Conservation (phyloP, 176 grass and related monocot species). For the Musa acuminata region DNA sequence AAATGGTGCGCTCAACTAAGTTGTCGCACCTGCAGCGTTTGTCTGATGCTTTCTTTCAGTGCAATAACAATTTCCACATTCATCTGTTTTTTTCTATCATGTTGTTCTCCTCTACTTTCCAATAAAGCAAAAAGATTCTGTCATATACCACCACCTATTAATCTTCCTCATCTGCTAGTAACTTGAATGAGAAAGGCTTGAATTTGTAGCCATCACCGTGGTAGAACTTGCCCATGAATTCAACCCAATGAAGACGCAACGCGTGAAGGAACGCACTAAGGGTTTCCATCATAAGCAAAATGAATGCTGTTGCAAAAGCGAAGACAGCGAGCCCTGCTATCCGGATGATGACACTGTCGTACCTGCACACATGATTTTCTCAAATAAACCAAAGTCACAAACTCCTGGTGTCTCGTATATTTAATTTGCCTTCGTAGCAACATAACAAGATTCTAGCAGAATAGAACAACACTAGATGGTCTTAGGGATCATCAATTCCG, state of each 20-base stretch:
- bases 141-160: slow-evolving; percentile 28
- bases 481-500: background rate
- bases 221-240: slow-evolving; percentile 98
- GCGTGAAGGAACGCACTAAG: slow-evolving; percentile 94
- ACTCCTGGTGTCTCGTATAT: background rate
- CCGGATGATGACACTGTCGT: slow-evolving; percentile 57
- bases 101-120: slow-evolving; percentile 17
- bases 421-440: no score
- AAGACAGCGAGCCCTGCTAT: slow-evolving; percentile 60
- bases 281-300: slow-evolving; percentile 97
- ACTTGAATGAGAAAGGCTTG: slow-evolving; percentile 83
- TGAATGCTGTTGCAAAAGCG: slow-evolving; percentile 94
- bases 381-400: background rate
- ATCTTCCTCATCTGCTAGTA: slow-evolving; percentile 66
- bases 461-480: background rate
- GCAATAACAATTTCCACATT: background rate
- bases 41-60: background rate
- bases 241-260: slow-evolving; percentile 98
- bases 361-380: slow-evolving; percentile 52
- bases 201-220: slow-evolving; percentile 99
- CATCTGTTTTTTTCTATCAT: slow-evolving; percentile 4
- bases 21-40: background rate
- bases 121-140: slow-evolving; percentile 7
- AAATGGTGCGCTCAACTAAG: background rate
- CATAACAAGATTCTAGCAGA: background rate